Evolutionary conservation across 2,329 filamentous ascomycete genomes (phyloP).

Genomic region (Pseudopyricularia javanii): DNA sequence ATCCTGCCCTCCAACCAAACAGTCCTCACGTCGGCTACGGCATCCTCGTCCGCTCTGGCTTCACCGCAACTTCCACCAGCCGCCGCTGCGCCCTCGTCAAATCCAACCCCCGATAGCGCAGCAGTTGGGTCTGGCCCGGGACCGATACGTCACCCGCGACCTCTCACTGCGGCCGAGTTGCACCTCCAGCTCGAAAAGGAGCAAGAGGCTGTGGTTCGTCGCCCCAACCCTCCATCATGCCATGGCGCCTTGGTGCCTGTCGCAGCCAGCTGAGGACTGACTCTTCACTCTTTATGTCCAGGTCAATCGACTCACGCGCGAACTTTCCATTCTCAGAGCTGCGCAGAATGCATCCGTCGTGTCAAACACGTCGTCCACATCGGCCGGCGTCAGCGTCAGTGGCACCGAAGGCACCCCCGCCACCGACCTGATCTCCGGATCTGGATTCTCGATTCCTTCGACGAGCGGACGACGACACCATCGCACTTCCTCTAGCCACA

Average conservation of each 20-base stretch:
- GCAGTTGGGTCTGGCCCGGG: constrained; percentile 47
- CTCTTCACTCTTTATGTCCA: constrained; percentile 19
- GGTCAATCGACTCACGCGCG: constrained; percentile 88
- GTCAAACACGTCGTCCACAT: constrained; percentile 53
- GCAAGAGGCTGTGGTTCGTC: constrained; percentile 75
- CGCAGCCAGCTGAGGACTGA: neutral
- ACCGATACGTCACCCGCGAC: constrained; percentile 74
- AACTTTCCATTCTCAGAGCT: constrained; percentile 70
- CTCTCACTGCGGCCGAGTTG: constrained; percentile 77
- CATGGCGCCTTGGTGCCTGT: neutral
- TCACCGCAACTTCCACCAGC: constrained; percentile 17
- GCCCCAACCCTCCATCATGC: no score
- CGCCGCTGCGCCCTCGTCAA: constrained; percentile 4
- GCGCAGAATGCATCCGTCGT: constrained; percentile 55
- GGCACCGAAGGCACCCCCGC: constrained; percentile 28
- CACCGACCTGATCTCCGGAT: constrained; percentile 38
- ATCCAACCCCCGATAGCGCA: constrained; percentile 21
- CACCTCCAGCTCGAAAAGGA: constrained; percentile 88
- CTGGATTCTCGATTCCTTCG: constrained; percentile 44
- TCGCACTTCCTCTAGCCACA: constrained; percentile 45
- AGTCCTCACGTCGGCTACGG: constrained; percentile 4
- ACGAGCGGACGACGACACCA: constrained; percentile 38
- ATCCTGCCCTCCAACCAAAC: constrained; percentile 43
- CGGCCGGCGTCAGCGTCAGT: constrained; percentile 39
- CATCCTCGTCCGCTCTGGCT: constrained; percentile 18